A percentile compares a stretch with the other conserved stretches of the same genome.
These are phyloP conservation scores for Fusarium austroafricanum DNA, from an alignment of 2,329 filamentous ascomycete genomes.

Conservation along the genomic window DNA sequence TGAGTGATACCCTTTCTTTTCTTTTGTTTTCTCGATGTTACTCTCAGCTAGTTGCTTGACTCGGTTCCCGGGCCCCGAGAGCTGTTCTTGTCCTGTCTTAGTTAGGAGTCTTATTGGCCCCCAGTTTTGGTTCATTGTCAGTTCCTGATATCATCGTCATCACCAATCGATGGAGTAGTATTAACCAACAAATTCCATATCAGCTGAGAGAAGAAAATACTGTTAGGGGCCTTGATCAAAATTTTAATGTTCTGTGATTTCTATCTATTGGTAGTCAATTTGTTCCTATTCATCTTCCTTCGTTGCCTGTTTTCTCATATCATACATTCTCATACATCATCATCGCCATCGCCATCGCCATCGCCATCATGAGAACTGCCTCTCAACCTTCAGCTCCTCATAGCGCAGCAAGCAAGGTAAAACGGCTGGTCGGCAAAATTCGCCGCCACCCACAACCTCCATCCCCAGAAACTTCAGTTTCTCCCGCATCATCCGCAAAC, in stretches of 20 bases:
- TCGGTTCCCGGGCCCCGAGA: conserved; percentile 17
- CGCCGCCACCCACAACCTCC: conserved; percentile 35
- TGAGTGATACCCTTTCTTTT: conserved; percentile 12
- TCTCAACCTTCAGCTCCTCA: conserved; percentile 25
- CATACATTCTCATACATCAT: not conserved
- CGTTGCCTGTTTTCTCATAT: not conserved
- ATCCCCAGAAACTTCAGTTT: conserved; percentile 10
- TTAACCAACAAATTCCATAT: conserved; percentile 12
- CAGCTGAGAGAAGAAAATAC: conserved; percentile 7
- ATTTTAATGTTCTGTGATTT: conserved; percentile 5
- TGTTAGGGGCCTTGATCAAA: not conserved
- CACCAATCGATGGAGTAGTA: conserved; percentile 15
- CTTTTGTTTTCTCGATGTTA: not conserved
- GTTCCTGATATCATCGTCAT: conserved; percentile 40
- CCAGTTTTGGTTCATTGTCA: conserved; percentile 14
- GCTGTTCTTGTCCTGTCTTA: conserved; percentile 7
- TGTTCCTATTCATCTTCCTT: not conserved
- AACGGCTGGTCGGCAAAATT: conserved; percentile 41
- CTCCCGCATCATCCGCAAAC: conserved; percentile 27
- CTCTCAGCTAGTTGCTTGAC: conserved; percentile 7
- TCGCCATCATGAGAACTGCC: conserved; percentile 31
- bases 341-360: not conserved
- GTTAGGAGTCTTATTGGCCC: conserved; percentile 4
- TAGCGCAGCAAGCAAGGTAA: conserved; percentile 31
- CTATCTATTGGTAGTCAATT: not conserved